Conservation (phyloP, 305 asterid species). For the Rubia peregrina region DNA sequence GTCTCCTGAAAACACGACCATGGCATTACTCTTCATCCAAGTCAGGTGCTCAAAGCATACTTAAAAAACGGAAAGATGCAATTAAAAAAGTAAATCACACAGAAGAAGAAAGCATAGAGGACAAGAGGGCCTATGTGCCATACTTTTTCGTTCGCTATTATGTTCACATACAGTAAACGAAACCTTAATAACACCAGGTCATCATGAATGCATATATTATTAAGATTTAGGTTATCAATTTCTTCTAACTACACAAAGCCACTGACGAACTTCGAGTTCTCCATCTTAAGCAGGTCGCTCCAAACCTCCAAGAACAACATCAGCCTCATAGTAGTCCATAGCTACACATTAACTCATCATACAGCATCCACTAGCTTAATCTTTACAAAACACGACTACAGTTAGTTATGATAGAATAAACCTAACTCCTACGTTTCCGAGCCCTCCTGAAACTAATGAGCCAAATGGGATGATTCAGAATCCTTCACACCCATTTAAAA, state of each 20-base stretch:
- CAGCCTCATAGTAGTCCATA: background rate
- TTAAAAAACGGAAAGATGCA: background rate
- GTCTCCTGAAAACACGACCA: constrained; percentile 18
- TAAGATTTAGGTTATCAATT: background rate
- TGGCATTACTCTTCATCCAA: background rate
- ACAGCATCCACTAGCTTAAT: background rate
- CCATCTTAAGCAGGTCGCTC: background rate
- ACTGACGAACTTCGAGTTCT: background rate
- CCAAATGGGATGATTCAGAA: background rate
- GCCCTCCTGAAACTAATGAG: background rate
- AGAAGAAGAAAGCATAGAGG: background rate
- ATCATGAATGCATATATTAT: background rate
- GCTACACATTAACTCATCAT: background rate
- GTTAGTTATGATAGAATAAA: background rate
- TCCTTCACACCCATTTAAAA: background rate
- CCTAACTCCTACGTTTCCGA: background rate
- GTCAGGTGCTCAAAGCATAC: background rate
- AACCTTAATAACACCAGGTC: background rate
- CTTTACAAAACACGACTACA: background rate
- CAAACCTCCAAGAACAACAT: background rate
- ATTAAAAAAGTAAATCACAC: background rate
- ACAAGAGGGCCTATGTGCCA: background rate
- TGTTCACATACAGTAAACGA: background rate
- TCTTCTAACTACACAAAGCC: background rate
- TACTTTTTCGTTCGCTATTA: background rate